A percentile compares a stretch with the other conserved stretches of the same genome.
phyloP scores from a whole-genome alignment of 1,139 yeast species.

The Zygoascus sp. region DNA sequence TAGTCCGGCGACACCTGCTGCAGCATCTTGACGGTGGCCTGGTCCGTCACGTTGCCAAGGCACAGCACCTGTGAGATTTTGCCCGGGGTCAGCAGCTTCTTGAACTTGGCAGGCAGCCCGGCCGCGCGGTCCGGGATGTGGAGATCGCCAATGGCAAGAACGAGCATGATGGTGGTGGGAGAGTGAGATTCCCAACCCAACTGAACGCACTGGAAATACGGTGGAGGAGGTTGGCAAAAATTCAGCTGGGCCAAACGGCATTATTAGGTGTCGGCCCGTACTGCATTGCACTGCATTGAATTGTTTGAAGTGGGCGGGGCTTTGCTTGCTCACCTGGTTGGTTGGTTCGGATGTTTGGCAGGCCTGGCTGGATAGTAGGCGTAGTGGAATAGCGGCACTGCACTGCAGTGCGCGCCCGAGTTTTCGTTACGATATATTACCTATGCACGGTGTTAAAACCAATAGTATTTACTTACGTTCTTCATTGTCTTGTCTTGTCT shows the following conservation, averaged over 20 bases:
- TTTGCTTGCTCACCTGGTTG: no score
- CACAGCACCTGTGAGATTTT: conserved; percentile 82
- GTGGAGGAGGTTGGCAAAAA: background rate
- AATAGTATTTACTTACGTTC: background rate
- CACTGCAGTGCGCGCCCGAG: no score
- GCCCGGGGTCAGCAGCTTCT: conserved; percentile 69
- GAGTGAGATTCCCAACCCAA: background rate
- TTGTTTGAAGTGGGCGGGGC: no score
- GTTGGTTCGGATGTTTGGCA: no score
- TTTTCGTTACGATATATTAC: background rate
- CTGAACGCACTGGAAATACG: background rate
- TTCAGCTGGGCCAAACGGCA: no score
- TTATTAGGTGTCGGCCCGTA: no score
- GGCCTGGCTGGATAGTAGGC: no score
- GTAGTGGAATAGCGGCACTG: no score
- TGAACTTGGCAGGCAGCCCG: conserved; percentile 42
- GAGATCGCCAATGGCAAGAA: conserved; percentile 86
- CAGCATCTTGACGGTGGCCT: conserved; percentile 58
- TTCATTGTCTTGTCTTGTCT: background rate
- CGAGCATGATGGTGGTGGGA: conserved; percentile 49
- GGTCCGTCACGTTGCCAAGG: conserved; percentile 76
- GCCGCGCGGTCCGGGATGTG: conserved; percentile 81
- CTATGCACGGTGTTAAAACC: conserved; percentile 5
- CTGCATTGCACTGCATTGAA: no score
- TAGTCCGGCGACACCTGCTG: conserved; percentile 66